phyloP scores from a whole-genome alignment of 805 yeast genomes.

The Candida ortonii region DNA sequence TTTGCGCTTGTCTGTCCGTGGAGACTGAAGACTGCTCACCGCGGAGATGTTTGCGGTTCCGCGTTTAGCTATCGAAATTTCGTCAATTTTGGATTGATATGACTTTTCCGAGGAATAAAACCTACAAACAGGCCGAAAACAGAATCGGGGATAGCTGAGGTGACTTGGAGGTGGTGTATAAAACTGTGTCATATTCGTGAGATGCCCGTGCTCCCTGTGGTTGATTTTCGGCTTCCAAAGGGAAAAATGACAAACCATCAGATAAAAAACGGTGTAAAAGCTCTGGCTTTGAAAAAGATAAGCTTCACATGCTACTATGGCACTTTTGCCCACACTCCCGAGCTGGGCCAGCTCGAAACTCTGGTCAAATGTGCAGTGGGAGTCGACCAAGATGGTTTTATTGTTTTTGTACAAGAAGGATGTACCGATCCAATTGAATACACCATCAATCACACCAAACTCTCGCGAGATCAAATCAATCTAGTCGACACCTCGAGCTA shows the following conservation, averaged over 20 bases:
- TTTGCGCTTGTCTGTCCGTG: no score
- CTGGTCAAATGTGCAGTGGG: slow-evolving; percentile 57
- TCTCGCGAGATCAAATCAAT: slow-evolving; percentile 24
- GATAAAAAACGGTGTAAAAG: slow-evolving; percentile 14
- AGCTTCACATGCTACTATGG: slow-evolving; percentile 55
- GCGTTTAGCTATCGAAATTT: no score
- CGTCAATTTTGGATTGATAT: no score
- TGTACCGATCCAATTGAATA: slow-evolving; percentile 15
- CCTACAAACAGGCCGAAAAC: no score
- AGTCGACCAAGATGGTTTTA: slow-evolving; percentile 56
- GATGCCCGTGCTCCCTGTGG: no score
- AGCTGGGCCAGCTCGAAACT: slow-evolving; percentile 53
- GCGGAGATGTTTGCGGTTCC: no score
- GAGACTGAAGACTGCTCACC: no score
- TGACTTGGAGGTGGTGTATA: no score
- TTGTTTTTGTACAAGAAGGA: slow-evolving; percentile 34
- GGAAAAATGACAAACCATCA: slow-evolving; percentile 6
- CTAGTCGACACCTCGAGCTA: slow-evolving; percentile 36
- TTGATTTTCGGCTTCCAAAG: no score
- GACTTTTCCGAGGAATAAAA: no score
- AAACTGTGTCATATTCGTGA: no score
- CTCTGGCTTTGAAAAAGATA: slow-evolving; percentile 18
- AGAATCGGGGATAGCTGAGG: no score
- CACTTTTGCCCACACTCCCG: slow-evolving; percentile 71
- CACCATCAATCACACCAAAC: slow-evolving; percentile 11